A percentile compares a stretch with the other conserved stretches of the same genome.
These are phyloP conservation scores for Podospora fimiseda DNA, from an alignment of 495 filamentous ascomycete genomes.

Conservation along the genomic window DNA sequence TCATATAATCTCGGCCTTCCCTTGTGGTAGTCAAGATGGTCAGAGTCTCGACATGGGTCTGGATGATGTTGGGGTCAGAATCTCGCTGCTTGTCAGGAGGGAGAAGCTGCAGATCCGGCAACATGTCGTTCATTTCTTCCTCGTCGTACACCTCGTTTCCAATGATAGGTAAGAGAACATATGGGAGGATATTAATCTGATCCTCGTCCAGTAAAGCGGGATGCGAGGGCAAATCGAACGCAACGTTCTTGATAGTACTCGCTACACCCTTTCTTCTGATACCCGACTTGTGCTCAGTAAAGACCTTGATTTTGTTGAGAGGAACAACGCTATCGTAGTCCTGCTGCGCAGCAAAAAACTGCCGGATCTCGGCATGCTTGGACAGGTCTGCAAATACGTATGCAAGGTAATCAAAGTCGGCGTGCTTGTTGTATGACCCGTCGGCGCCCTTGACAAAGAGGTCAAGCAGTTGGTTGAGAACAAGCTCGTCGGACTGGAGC, in stretches of 20 bases:
- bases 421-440: constrained; percentile 73
- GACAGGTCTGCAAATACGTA: constrained; percentile 92
- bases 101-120: constrained; percentile 79
- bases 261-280: constrained; percentile 84
- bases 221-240: constrained; percentile 66
- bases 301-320: constrained; percentile 80
- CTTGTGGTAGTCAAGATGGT: constrained; percentile 73
- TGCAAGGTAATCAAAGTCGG: constrained; percentile 84
- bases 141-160: constrained; percentile 58
- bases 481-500: constrained; percentile 60
- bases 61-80: constrained; percentile 62
- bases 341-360: constrained; percentile 67
- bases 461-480: constrained; percentile 87
- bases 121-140: constrained; percentile 72
- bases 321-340: constrained; percentile 75
- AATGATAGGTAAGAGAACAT: constrained; percentile 66
- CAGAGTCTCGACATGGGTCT: constrained; percentile 83
- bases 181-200: constrained; percentile 74
- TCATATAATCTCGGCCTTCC: constrained; percentile 65
- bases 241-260: constrained; percentile 83
- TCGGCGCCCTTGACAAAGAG: constrained; percentile 89
- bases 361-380: constrained; percentile 64
- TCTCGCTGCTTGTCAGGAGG: constrained; percentile 84
- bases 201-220: constrained; percentile 59
- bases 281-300: constrained; percentile 77